Base-by-base conservation (phyloP, 176 grass and related monocot species). In the Urochloa ruziziensis region DNA sequence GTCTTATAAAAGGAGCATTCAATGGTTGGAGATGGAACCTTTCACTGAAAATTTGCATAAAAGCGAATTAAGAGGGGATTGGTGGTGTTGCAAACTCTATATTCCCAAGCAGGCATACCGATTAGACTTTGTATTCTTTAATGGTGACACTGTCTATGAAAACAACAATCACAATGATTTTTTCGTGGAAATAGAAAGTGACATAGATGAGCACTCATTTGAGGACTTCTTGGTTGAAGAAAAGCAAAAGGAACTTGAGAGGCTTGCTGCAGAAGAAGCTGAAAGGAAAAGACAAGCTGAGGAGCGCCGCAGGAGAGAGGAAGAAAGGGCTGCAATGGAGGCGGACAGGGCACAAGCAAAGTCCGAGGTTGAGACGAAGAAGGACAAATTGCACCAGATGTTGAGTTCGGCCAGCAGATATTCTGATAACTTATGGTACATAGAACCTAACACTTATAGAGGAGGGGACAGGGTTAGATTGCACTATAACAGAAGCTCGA, bases 111-210 rank as follows among this genome's bases (percentile, higher is more conserved):
- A 98, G 67, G 93, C 96, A 74, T 98, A 94, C 70, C 88, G 85
- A 89, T 77, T 98, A 69, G 96, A 98, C 82, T 98, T 95, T 67
- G 96, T 98, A n/a, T 98, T 98, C 70, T 95, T 95, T 67, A 91
- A 98, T 25, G 91, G 96, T 73, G 87, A 18, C 5, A 69, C 72
- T 27, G 24, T 94, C 59, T 98, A 98, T 48, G 96, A 98, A 82
- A 98, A 98, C 29, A 96, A 98, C 58, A 83, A 85, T 61, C 83
- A 82, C 9, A 87, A 88, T 36, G 96, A 98, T 82, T 98, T 95
- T 30, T 84, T 86, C 64, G 48, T 98, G 48, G 65, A 74, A 78
- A 84, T 98, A 63, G 85, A 94, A 89, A 88, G 88, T 90, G 80
- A 39, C 28, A 85, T 96, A 29, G 85, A 95, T 85, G 93, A 96